Percentiles rank a stretch among this genome's conserved stretches.
Conservation (phyloP, 768 basidiomycete species). For the Russula olivacea region DNA sequence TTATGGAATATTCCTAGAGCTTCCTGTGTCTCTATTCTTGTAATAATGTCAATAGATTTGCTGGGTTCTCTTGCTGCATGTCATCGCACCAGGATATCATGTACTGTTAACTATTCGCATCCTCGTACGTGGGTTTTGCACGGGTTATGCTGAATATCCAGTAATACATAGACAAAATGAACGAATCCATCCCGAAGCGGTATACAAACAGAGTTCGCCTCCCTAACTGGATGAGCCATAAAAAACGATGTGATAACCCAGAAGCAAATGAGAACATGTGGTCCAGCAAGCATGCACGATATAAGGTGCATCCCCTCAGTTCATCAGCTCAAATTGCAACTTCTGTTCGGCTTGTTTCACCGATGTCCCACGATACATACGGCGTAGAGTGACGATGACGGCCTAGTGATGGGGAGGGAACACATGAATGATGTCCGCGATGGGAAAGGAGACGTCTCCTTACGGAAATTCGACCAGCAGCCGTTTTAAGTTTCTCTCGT, state of each 20-base stretch:
- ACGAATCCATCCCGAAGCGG: not conserved
- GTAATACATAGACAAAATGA: slow-evolving; percentile 14
- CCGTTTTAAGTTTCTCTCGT: slow-evolving; percentile 15
- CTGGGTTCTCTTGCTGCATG: not conserved
- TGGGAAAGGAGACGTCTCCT: not conserved
- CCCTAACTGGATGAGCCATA: not conserved
- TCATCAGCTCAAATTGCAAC: slow-evolving; percentile 15
- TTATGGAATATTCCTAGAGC: not conserved
- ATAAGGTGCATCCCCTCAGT: slow-evolving; percentile 4
- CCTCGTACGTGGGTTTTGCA: not conserved
- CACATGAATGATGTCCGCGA: not conserved
- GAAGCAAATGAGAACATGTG: not conserved
- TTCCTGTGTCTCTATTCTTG: not conserved
- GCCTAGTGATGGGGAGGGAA: not conserved
- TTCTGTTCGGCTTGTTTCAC: slow-evolving; percentile 19
- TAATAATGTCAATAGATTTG: not conserved
- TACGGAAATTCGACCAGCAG: slow-evolving; percentile 15
- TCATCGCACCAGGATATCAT: not conserved
- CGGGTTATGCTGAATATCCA: slow-evolving; percentile 4
- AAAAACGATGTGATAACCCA: not conserved
- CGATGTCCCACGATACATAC: slow-evolving; percentile 13
- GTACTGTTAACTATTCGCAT: not conserved
- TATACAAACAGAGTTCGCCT: not conserved
- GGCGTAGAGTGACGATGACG: slow-evolving; percentile 13
- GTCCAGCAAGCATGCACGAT: slow-evolving; percentile 1